A percentile compares a stretch with the other conserved stretches of the same genome.
These are phyloP conservation scores for Coniella lustricola DNA, from an alignment of 2,329 filamentous ascomycete genomes.

Conservation along the genomic window DNA sequence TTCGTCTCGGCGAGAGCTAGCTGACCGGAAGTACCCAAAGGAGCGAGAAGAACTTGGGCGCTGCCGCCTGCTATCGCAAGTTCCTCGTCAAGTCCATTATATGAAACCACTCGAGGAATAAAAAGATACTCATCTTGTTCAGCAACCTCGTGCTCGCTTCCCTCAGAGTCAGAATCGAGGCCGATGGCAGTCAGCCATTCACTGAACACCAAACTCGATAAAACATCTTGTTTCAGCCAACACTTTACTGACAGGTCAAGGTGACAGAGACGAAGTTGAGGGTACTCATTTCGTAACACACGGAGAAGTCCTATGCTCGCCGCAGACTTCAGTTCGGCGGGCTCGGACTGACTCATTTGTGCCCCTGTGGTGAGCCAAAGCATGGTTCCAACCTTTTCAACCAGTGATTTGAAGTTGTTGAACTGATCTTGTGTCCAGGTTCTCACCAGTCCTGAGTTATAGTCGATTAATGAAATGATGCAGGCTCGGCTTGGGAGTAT, in stretches of 20 bases:
- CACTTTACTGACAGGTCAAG: neutral
- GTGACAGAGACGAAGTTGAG: neutral
- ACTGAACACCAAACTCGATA: neutral
- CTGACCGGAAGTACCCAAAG: neutral
- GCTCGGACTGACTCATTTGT: neutral
- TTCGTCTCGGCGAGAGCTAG: neutral
- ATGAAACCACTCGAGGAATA: neutral
- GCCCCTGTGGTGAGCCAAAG: neutral
- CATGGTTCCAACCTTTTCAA: neutral
- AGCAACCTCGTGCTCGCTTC: neutral
- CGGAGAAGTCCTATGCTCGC: neutral
- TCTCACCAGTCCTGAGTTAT: neutral
- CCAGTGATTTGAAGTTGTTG: neutral
- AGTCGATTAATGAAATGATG: neutral
- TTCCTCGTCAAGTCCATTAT: neutral
- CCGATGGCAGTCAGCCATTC: neutral
- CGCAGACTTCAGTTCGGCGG: neutral
- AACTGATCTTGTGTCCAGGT: neutral
- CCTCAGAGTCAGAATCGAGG: neutral
- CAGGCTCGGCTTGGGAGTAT: neutral
- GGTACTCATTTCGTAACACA: neutral
- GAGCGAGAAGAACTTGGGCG: neutral
- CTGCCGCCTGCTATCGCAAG: neutral
- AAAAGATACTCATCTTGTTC: neutral
- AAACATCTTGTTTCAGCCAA: neutral